A percentile compares a stretch with the other conserved stretches of the same genome.
These are phyloP conservation scores for Blastobotrys muscicola DNA, from an alignment of 805 yeast species.

Conservation along the genomic window DNA sequence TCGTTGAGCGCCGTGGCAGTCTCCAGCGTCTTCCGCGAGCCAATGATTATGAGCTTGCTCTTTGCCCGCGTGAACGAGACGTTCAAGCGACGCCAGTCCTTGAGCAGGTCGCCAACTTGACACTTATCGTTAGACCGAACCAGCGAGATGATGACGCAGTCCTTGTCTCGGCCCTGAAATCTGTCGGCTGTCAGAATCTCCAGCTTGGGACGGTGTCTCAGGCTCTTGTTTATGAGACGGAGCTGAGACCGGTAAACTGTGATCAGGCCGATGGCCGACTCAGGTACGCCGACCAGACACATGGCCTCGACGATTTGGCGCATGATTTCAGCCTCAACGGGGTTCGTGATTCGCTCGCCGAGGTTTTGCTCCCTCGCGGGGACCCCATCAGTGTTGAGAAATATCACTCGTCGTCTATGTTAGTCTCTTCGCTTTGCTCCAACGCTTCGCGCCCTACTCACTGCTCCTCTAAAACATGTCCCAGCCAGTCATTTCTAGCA, in stretches of 20 bases:
- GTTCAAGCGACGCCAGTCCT: slow-evolving; percentile 86
- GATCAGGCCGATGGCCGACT: slow-evolving; percentile 69
- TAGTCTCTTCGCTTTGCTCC: background rate
- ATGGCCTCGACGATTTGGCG: slow-evolving; percentile 53
- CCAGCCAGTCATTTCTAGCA: slow-evolving; percentile 31
- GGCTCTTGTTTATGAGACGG: slow-evolving; percentile 31
- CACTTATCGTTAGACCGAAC: slow-evolving; percentile 68
- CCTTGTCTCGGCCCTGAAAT: slow-evolving; percentile 93
- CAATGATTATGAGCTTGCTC: slow-evolving; percentile 73
- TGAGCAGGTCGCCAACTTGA: slow-evolving; percentile 65
- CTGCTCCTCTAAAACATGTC: slow-evolving; percentile 41
- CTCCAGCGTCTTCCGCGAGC: slow-evolving; percentile 58
- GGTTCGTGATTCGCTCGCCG: slow-evolving; percentile 67
- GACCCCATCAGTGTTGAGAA: slow-evolving; percentile 67
- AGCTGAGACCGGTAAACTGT: slow-evolving; percentile 82
- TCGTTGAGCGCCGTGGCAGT: slow-evolving; percentile 43
- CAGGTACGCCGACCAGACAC: slow-evolving; percentile 47
- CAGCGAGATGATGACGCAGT: slow-evolving; percentile 78
- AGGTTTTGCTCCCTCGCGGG: slow-evolving; percentile 43
- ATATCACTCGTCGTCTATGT: slow-evolving; percentile 44
- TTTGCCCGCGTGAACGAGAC: slow-evolving; percentile 91
- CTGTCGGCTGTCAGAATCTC: slow-evolving; percentile 91
- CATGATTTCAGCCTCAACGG: slow-evolving; percentile 59
- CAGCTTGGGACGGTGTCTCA: slow-evolving; percentile 33
- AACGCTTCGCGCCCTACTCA: slow-evolving; percentile 22